Evolutionary conservation across 495 filamentous ascomycete species (phyloP).

Genomic region (Pyronema domesticum): DNA sequence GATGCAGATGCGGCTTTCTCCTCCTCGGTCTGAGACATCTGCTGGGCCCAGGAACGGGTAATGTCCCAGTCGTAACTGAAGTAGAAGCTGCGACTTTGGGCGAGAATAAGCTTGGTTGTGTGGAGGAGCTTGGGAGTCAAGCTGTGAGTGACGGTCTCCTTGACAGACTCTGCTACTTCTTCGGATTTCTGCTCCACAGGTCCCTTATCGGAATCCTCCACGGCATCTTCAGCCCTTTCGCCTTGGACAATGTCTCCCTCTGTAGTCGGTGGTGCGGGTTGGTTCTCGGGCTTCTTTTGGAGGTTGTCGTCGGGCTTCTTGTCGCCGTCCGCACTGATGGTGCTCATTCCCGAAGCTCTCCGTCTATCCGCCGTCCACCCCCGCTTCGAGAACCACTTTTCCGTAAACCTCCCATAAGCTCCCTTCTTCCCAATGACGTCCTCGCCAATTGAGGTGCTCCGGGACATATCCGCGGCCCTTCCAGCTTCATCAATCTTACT

Average conservation of each 20-base stretch:
- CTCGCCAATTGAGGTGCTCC: constrained; percentile 45
- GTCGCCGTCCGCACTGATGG: constrained; percentile 1
- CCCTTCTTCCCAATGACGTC: constrained; percentile 66
- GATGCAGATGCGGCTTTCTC: constrained; percentile 20
- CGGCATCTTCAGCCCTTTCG: constrained; percentile 16
- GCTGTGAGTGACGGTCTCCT: constrained; percentile 27
- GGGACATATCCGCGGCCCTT: constrained; percentile 13
- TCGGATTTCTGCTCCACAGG: constrained; percentile 20
- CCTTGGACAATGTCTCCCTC: constrained; percentile 9
- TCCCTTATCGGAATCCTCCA: constrained; percentile 4
- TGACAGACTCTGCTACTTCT: constrained; percentile 21
- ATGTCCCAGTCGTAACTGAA: constrained; percentile 87
- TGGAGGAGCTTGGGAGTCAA: constrained; percentile 70
- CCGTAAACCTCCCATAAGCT: constrained; percentile 70
- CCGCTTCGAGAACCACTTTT: constrained; percentile 71
- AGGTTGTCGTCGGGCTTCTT: neutral
- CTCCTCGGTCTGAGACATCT: constrained; percentile 2
- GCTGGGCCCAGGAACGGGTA: constrained; percentile 37
- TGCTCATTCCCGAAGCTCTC: constrained; percentile 39
- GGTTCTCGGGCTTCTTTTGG: constrained; percentile 21
- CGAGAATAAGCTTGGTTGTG: constrained; percentile 63
- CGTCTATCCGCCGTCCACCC: constrained; percentile 50
- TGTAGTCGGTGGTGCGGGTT: constrained; percentile 9
- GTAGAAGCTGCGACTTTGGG: constrained; percentile 65
- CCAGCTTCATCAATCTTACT: constrained; percentile 22